A percentile compares a stretch with the other conserved stretches of the same genome.
phyloP scores from a whole-genome alignment of 495 filamentous ascomycete genomes.

The Cercophora samala region DNA sequence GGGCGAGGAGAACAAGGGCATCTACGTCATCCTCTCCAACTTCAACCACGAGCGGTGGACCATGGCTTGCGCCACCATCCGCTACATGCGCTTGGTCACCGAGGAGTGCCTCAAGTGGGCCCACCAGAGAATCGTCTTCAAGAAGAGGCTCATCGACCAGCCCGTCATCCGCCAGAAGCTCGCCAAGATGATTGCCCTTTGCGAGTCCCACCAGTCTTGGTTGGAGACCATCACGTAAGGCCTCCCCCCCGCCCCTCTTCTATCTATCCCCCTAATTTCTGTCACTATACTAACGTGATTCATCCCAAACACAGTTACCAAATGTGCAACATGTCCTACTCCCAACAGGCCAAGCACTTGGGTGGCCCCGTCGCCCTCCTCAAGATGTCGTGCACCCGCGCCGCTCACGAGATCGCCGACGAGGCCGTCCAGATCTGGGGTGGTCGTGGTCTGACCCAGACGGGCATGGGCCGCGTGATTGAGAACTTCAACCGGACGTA shows the following conservation, averaged over 20 bases:
- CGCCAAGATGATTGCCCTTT: constrained; percentile 81
- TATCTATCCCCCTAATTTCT: neutral
- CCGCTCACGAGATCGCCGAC: constrained; percentile 78
- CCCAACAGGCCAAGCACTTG: constrained; percentile 69
- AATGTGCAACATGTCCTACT: constrained; percentile 82
- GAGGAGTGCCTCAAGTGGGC: constrained; percentile 89
- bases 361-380: constrained; percentile 80
- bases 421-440: constrained; percentile 85
- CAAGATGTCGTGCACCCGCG: constrained; percentile 72
- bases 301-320: no score
- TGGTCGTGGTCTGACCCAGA: constrained; percentile 74
- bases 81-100: constrained; percentile 63
- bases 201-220: constrained; percentile 81
- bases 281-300: no score
- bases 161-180: constrained; percentile 86
- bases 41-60: constrained; percentile 81
- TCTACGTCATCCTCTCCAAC: constrained; percentile 83
- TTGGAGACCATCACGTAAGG: constrained; percentile 64
- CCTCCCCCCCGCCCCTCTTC: neutral
- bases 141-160: constrained; percentile 76
- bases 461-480: constrained; percentile 75
- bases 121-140: constrained; percentile 84
- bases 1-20: constrained; percentile 82
- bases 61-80: constrained; percentile 62
- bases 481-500: constrained; percentile 82